Evolutionary conservation across 2,329 filamentous ascomycete species (phyloP), one percentile per base, ranked within the genome.

Genomic region (Blastomyces parvus): DNA sequence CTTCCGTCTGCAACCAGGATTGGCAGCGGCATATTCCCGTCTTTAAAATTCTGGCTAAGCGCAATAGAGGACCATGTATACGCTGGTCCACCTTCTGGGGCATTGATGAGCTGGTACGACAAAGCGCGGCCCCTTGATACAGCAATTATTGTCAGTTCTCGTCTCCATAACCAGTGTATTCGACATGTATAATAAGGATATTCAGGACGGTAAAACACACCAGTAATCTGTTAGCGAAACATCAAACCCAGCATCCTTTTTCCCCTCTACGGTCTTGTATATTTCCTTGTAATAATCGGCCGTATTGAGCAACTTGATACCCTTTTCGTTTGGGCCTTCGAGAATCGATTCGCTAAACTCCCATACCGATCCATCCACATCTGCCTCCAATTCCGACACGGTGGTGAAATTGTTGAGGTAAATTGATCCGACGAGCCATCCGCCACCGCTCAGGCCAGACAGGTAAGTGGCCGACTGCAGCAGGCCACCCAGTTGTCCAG

Each of bases 201-300:
- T 7, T 1, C 25, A 27, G 48, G 11, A 27, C 3, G 11, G 9
- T 52, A 22, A 36, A 8, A 66, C 69, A 52, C 72, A 78, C 88
- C 91, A 96, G 74, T 91, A 91, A 77, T 97, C 92, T 0, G 92
- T 96, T 63, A 96, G 81, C 9, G 89, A 88, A 3, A 83, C 84
- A 56, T 86, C 78, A 71, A 82, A 92, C 0, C 85, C 84, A 19
- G 86, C 87, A 64, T 86, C 74, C 1, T 71, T 69, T 76, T 93
- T 94, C 3, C 73, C 78, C 0, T 79, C 67, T 0, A 91, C 87
- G 17, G 83, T 79, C 13, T 83, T 74, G 6, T 78, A 71, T 19
- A 93, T 74, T 36, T 86, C 79, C 2, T 75, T 75, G 70, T 85
- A 92, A 74, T 93, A 92, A 36, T 82, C 76, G 1, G 79, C 80